Evolutionary conservation across 2,329 filamentous ascomycete species (phyloP).

Genomic region (Chrysoporthe austroafricana): DNA sequence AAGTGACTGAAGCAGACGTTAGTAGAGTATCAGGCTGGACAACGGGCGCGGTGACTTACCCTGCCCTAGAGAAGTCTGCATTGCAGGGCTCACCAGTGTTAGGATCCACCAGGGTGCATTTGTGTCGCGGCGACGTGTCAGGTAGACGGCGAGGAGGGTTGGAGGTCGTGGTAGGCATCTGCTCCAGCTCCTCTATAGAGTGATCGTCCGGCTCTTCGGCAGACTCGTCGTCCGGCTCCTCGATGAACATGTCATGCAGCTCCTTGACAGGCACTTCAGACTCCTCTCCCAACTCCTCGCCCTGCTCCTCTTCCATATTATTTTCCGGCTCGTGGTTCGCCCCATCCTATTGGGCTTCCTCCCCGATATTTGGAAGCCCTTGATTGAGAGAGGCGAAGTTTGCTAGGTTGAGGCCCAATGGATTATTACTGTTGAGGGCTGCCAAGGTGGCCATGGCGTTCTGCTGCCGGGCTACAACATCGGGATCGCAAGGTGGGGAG

Average conservation of each 20-base stretch:
- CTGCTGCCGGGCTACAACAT: conserved; percentile 57
- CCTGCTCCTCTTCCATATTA: conserved; percentile 23
- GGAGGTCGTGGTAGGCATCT: conserved; percentile 9
- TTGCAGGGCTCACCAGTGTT: conserved; percentile 27
- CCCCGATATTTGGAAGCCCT: conserved; percentile 47
- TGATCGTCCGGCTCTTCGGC: conserved; percentile 2
- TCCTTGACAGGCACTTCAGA: conserved; percentile 15
- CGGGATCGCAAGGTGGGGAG: conserved; percentile 87
- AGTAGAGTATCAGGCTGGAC: neutral
- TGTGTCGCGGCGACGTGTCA: conserved; percentile 26
- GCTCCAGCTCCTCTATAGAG: conserved; percentile 4
- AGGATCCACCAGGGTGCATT: conserved; percentile 27
- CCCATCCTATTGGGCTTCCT: conserved; percentile 41
- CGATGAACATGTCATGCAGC: conserved; percentile 20
- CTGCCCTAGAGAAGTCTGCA: conserved; percentile 28
- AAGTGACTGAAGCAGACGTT: conserved; percentile 13
- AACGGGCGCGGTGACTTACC: conserved; percentile 7
- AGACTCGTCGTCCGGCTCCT: conserved; percentile 11
- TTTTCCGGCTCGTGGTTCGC: conserved; percentile 30
- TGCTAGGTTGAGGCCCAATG: conserved; percentile 38
- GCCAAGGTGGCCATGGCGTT: conserved; percentile 41
- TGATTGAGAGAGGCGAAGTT: conserved; percentile 40
- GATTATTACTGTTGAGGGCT: conserved; percentile 34
- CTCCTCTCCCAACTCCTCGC: conserved; percentile 21
- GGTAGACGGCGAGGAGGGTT: conserved; percentile 24